A percentile compares a stretch with the other conserved stretches of the same genome.
Evolutionary conservation across 495 filamentous ascomycete species (phyloP).

Genomic region (Lasiosphaeriaceae sp.): DNA sequence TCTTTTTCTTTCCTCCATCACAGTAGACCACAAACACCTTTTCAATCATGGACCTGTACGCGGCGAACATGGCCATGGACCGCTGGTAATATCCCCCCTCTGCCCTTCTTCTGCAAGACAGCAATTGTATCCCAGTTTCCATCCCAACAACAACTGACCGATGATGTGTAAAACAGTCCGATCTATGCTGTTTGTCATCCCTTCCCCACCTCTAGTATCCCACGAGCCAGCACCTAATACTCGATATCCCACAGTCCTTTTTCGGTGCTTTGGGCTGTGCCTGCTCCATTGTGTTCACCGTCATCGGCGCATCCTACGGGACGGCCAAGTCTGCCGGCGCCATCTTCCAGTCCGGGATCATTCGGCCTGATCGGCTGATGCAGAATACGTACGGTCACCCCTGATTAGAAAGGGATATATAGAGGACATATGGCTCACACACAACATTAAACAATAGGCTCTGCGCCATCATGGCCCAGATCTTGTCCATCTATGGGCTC

Average conservation of each 20-base stretch:
- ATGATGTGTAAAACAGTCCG: conserved; percentile 24
- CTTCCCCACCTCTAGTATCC: not conserved
- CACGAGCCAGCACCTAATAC: not conserved
- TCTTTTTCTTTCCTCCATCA: not conserved
- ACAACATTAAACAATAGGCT: conserved; percentile 25
- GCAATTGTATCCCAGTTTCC: no score
- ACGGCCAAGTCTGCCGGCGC: conserved; percentile 81
- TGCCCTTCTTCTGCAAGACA: conserved; percentile 1
- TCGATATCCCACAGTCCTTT: conserved; percentile 32
- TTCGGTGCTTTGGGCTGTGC: conserved; percentile 48
- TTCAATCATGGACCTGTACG: not conserved
- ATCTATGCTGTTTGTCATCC: conserved; percentile 38
- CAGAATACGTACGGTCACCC: conserved; percentile 56
- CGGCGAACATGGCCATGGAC: not conserved
- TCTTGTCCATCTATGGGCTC: conserved; percentile 62
- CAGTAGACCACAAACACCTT: not conserved
- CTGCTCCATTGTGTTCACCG: conserved; percentile 65
- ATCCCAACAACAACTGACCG: not conserved
- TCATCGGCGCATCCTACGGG: conserved; percentile 84
- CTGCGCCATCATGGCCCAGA: conserved; percentile 75
- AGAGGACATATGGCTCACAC: no score
- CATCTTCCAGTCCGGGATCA: conserved; percentile 60
- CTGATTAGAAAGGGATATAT: no score
- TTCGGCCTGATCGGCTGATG: conserved; percentile 77
- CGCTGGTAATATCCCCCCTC: not conserved